Evolutionary conservation across 2,329 filamentous ascomycete species (phyloP).

Genomic region (Thermothelomyces thermophilus): DNA sequence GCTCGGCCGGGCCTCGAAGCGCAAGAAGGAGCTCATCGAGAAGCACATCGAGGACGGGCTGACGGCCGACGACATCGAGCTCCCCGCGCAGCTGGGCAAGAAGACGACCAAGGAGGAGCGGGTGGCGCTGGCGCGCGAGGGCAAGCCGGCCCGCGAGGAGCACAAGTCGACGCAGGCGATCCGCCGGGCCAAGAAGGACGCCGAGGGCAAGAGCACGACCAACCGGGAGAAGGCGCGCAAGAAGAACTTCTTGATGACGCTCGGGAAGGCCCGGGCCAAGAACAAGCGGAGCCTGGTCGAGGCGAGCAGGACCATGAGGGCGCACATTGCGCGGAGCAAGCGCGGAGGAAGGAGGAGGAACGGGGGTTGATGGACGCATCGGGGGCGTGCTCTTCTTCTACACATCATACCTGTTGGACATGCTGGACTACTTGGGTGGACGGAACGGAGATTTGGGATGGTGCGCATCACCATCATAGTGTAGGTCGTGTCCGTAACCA

Average conservation of each 20-base stretch:
- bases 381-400: neutral
- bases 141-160: constrained; percentile 68
- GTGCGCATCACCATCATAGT: too few relatives aligned
- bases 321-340: constrained; percentile 77
- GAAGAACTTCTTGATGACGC: constrained; percentile 99
- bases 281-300: constrained; percentile 89
- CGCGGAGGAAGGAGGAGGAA: constrained; percentile 78
- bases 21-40: constrained; percentile 42
- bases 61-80: constrained; percentile 87
- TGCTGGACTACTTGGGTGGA: too few relatives aligned
- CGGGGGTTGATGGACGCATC: constrained; percentile 24
- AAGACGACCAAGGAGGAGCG: constrained; percentile 84
- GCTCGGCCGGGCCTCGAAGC: constrained; percentile 42
- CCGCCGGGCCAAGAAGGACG: constrained; percentile 78
- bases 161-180: constrained; percentile 83
- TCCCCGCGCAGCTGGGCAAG: constrained; percentile 74
- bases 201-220: constrained; percentile 89
- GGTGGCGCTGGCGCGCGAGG: constrained; percentile 73
- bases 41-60: constrained; percentile 81
- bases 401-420: too few relatives aligned
- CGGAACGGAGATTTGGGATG: too few relatives aligned
- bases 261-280: constrained; percentile 93
- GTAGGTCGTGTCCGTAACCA: too few relatives aligned
- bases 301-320: constrained; percentile 71
- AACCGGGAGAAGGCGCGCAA: constrained; percentile 94